Conservation (phyloP, 768 basidiomycete species). For the Hemileccinum rubropunctum region DNA sequence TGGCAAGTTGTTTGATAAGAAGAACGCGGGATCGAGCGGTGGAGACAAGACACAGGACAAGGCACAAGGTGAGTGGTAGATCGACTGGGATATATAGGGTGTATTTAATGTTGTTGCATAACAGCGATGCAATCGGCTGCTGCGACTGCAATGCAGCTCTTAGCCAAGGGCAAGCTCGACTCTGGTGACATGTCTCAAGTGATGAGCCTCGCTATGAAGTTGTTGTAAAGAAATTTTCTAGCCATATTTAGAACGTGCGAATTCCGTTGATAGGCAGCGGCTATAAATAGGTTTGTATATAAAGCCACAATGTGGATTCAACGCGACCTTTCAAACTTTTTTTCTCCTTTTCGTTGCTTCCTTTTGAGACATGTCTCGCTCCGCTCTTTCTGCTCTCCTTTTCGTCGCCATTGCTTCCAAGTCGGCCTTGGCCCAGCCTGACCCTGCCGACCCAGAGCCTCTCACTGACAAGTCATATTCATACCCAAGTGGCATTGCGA, state of each 20-base stretch:
- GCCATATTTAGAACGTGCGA: too few species aligned
- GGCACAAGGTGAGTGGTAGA: slow-evolving; percentile 28
- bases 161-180: slow-evolving; percentile 23
- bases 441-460: slow-evolving; percentile 46
- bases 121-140: slow-evolving; percentile 34
- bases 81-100: too few species aligned
- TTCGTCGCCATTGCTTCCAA: slow-evolving; percentile 30
- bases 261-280: background rate
- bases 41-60: slow-evolving; percentile 19
- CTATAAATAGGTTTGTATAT: slow-evolving; percentile 14
- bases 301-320: background rate
- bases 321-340: slow-evolving; percentile 1
- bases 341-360: background rate
- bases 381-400: slow-evolving; percentile 43
- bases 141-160: slow-evolving; percentile 29
- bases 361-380: slow-evolving; percentile 43
- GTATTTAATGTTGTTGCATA: too few species aligned
- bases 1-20: slow-evolving; percentile 33
- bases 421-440: slow-evolving; percentile 28
- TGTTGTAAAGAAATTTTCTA: too few species aligned
- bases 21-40: slow-evolving; percentile 20
- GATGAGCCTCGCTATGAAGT: slow-evolving; percentile 25
- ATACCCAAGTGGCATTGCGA: slow-evolving; percentile 43
- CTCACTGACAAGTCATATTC: slow-evolving; percentile 44
- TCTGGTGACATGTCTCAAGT: slow-evolving; percentile 29